Percentiles rank a stretch among this genome's conserved stretches.
phyloP scores from a whole-genome alignment of 352 stramenopile genomes.

The Phytophthora foliorum region DNA sequence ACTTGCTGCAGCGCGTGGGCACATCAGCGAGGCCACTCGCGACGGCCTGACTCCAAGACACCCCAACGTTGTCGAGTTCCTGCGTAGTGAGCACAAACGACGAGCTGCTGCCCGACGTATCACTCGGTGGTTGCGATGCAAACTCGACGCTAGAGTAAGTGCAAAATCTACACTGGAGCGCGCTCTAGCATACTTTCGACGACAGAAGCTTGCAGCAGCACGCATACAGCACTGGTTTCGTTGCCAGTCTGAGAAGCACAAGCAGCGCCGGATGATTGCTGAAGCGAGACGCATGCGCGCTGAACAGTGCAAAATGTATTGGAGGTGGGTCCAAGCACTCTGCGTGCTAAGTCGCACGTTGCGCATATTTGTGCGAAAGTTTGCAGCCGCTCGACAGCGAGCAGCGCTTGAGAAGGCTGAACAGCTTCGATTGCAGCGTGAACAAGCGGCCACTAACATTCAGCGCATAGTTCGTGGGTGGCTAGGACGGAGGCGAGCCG shows the following conservation, averaged over 20 bases:
- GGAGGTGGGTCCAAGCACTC: conserved; percentile 39
- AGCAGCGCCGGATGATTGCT: conserved; percentile 38
- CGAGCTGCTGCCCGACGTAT: conserved; percentile 49
- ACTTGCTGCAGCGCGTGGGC: conserved; percentile 43
- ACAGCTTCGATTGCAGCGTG: conserved; percentile 35
- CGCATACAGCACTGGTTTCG: conserved; percentile 70
- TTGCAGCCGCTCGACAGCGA: conserved; percentile 47
- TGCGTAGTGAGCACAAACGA: conserved; percentile 42
- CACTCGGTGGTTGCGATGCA: conserved; percentile 53
- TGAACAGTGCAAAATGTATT: conserved; percentile 38
- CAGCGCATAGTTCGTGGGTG: conserved; percentile 54
- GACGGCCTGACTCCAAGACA: conserved; percentile 65
- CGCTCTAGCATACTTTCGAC: conserved; percentile 52
- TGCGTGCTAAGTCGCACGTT: conserved; percentile 44
- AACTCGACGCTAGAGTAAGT: conserved; percentile 40
- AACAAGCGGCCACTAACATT: conserved; percentile 46
- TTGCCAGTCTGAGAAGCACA: conserved; percentile 29
- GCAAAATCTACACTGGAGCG: conserved; percentile 54
- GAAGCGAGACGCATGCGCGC: conserved; percentile 34
- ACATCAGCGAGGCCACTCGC: conserved; percentile 46
- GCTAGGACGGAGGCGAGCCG: conserved; percentile 44
- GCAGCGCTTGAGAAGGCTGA: conserved; percentile 49
- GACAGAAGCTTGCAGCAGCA: conserved; percentile 48
- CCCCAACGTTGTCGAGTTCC: conserved; percentile 54
- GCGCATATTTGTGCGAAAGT: conserved; percentile 42